phyloP scores from a whole-genome alignment of 2,329 filamentous ascomycete genomes.

The Paracoccidioides brasiliensis region DNA sequence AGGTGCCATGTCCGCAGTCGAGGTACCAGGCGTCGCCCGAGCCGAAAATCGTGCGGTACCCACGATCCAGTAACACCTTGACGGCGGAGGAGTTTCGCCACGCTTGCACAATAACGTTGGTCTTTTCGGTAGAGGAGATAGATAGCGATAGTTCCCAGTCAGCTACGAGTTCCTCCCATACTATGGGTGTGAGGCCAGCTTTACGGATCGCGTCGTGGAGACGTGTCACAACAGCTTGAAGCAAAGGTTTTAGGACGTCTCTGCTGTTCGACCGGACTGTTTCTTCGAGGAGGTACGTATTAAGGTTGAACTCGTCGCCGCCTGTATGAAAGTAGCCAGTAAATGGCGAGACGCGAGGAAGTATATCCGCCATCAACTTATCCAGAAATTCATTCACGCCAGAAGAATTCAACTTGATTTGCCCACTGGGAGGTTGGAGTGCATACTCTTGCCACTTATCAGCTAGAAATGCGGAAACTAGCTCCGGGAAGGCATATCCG shows the following conservation, averaged over 20 bases:
- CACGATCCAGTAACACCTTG: constrained; percentile 16
- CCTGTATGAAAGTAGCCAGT: constrained; percentile 71
- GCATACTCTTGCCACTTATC: constrained; percentile 41
- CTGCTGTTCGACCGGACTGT: constrained; percentile 55
- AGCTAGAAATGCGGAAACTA: constrained; percentile 51
- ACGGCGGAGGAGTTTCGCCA: constrained; percentile 44
- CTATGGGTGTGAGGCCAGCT: constrained; percentile 56
- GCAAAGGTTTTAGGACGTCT: constrained; percentile 54
- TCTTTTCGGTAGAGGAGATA: constrained; percentile 37
- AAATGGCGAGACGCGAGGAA: constrained; percentile 58
- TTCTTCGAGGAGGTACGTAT: constrained; percentile 61
- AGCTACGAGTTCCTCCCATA: constrained; percentile 79
- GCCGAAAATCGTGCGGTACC: constrained; percentile 22
- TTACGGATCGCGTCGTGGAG: constrained; percentile 51
- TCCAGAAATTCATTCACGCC: constrained; percentile 59
- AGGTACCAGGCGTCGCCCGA: constrained; percentile 22
- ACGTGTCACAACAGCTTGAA: constrained; percentile 63
- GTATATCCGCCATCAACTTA: constrained; percentile 58
- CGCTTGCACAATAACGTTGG: constrained; percentile 55
- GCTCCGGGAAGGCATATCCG: constrained; percentile 52
- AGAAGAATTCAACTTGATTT: constrained; percentile 62
- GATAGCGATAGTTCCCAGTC: constrained; percentile 61
- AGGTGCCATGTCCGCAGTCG: constrained; percentile 22
- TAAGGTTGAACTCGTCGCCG: constrained; percentile 72
- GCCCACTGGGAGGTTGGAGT: constrained; percentile 44